Base-by-base conservation (phyloP, 805 yeast genomes). In the Starmerella floricola region DNA sequence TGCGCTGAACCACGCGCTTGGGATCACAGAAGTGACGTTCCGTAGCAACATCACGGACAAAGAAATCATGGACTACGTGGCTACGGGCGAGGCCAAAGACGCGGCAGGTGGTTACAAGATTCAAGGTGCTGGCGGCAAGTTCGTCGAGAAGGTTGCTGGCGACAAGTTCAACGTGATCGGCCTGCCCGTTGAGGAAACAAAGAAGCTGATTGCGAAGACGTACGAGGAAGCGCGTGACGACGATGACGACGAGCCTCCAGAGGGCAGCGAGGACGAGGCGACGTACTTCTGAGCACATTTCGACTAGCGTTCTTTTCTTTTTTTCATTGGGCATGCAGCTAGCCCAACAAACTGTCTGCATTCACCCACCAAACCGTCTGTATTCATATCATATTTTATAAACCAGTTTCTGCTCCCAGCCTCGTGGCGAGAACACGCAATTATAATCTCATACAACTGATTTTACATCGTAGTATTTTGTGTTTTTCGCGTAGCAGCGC, bases 31-130 rank as follows among this genome's bases (percentile, higher is more conserved):
- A 29, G 67, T 65, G 16, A 44, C 42, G 28, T 65, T 65, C 46
- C 59, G 62, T 36, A 45, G 46, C 26, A 56, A 62, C 8, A 60
- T 76, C 12, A 67, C 76, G 1, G 75, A 74, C 49, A 73, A 66
- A n/a, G 65, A 78, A 31, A 54, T 88, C 3, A 55, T 69, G 20
- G 63, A 67, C 13, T 88, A 88, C 58, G 79, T 81, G 10, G 68
- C 68, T 2, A 63, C 77, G 2, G 78, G 71, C 18, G 96, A 88
- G 57, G 97, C 91, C 1, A 42, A 67, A 6, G 70, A 71, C 36
- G 96, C 83, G 1, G 95, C 97, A 2, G 98, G 96, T 5, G 98
- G 98, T 1, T 87, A 83, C 63, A 77, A 76, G 52, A 77, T 80
- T 45, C 97, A 88, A 61, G 82, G 78, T 0, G 57, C 59, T 8